Percentiles rank a stretch among this genome's conserved stretches.
Evolutionary conservation across 371 early-diverging fungal species (phyloP).

Genomic region (Mucor velutinosus): DNA sequence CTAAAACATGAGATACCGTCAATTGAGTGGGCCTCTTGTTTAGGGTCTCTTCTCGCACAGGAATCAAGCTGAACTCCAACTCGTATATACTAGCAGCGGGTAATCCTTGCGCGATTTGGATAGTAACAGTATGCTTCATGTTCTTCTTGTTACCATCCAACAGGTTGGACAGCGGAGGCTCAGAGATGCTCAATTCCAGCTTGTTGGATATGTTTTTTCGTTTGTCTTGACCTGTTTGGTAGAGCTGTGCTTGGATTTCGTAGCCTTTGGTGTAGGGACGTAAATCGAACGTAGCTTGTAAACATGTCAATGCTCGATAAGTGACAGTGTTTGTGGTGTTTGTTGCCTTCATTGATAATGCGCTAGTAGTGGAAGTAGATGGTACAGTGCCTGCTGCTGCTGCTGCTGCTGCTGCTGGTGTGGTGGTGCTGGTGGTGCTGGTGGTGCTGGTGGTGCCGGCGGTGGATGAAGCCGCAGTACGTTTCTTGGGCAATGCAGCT

Average conservation of each 20-base stretch:
- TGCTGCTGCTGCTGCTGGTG: background rate
- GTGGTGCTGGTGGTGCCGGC: background rate
- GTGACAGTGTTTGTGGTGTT: background rate
- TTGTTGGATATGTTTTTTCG: slow-evolving; percentile 16
- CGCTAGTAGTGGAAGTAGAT: background rate
- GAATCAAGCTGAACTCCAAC: slow-evolving; percentile 27
- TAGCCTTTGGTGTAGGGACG: slow-evolving; percentile 22
- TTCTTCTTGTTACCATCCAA: slow-evolving; percentile 15
- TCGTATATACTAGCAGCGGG: background rate
- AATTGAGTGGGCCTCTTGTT: slow-evolving; percentile 17
- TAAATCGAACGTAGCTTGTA: slow-evolving; percentile 17
- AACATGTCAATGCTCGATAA: background rate
- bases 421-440: background rate
- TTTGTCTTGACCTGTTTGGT: background rate
- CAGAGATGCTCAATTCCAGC: slow-evolving; percentile 14
- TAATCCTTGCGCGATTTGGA: background rate
- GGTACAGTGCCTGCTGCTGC: background rate
- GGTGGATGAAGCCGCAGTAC: background rate
- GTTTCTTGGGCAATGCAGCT: background rate
- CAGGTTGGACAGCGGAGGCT: slow-evolving; percentile 16
- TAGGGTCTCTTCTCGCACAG: slow-evolving; percentile 20
- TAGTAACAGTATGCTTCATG: slow-evolving; percentile 9
- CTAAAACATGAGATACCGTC: slow-evolving; percentile 37
- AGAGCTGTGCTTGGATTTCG: slow-evolving; percentile 21
- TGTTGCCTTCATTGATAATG: background rate